Evolutionary conservation across 2,329 filamentous ascomycete species (phyloP), one percentile per base, ranked within the genome.

Genomic region (Dissoconium aciculare): DNA sequence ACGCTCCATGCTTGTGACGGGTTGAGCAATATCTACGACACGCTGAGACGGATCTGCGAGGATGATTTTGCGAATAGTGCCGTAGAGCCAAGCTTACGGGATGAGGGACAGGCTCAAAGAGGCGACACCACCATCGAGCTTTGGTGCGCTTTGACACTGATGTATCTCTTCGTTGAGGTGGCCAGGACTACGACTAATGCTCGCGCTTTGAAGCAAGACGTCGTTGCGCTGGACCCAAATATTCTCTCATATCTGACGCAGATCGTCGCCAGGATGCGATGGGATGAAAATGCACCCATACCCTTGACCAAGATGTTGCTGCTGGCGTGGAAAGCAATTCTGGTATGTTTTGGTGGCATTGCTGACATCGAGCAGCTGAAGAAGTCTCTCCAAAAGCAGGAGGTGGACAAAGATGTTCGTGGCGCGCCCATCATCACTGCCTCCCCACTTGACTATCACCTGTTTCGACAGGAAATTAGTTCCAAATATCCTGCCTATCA

Each of bases 401-500:
- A 66, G 15, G 61, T 67, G 14, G 66, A 69, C 21, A 68, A 67
- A 36, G 58, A 63, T 38, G 58, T 55, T 24, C 74, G 74, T 44
- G 70, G 73, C 30, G 77, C 79, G 42, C 76, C 76, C n/a, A 64
- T 80, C 26, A 87, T 98, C 37, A 92, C 81, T 1, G 87, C 89
- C 4, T 94, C 87, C 2, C 89, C 89, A 4, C 62, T 98, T 8
- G 89, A 98, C 49, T 98, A 98, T 50, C 87, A 98, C 51, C 69
- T 85, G 13, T 98, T 98, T 51, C 77, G 89, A 19, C 87, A 94
- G 53, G 89, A 98, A 53, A 87, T 98, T 35, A 91, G 79, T 11
- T 94, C 87, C 2, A 98, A 98, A 57, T 98, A 98, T 52, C 89
- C 89, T 8, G 81, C 89, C 3, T 98, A 98, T 53, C 78, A 92